These are phyloP conservation scores for Hyphodiscus sp. DNA, from an alignment of 2,329 filamentous ascomycete species.

Conservation along the genomic window DNA sequence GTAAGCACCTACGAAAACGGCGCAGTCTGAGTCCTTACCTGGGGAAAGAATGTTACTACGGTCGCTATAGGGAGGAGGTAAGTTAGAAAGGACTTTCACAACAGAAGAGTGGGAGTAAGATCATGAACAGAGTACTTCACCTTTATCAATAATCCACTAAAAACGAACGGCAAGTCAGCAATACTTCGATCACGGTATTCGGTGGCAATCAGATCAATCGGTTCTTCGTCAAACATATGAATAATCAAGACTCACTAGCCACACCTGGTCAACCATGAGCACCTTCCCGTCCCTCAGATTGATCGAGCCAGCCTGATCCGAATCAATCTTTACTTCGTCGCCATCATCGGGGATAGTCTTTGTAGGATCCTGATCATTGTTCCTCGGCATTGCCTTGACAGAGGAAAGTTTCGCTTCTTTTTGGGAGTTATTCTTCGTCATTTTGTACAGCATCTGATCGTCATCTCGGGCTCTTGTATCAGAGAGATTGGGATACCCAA, in stretches of 20 bases:
- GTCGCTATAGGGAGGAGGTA: background rate
- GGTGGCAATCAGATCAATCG: too few species aligned
- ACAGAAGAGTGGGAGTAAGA: background rate
- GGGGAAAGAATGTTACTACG: background rate
- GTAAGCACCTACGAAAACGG: background rate
- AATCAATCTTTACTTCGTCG: background rate
- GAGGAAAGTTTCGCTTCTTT: background rate
- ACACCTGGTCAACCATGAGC: background rate
- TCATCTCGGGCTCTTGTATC: background rate
- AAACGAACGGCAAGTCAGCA: too few species aligned
- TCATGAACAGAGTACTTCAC: background rate
- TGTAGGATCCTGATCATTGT: background rate
- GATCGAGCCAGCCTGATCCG: background rate
- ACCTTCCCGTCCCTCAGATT: background rate
- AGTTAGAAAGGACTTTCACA: background rate
- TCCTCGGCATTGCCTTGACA: background rate
- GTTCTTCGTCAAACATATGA: too few species aligned
- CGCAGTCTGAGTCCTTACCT: background rate
- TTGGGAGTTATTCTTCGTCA: background rate
- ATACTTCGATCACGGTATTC: too few species aligned
- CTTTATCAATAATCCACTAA: background rate
- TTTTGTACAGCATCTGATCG: background rate
- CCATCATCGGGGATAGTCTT: background rate
- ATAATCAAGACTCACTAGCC: background rate
- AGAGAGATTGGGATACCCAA: background rate